Conservation (phyloP, 2,329 filamentous ascomycete genomes). For the Nothopassalora personata region DNA sequence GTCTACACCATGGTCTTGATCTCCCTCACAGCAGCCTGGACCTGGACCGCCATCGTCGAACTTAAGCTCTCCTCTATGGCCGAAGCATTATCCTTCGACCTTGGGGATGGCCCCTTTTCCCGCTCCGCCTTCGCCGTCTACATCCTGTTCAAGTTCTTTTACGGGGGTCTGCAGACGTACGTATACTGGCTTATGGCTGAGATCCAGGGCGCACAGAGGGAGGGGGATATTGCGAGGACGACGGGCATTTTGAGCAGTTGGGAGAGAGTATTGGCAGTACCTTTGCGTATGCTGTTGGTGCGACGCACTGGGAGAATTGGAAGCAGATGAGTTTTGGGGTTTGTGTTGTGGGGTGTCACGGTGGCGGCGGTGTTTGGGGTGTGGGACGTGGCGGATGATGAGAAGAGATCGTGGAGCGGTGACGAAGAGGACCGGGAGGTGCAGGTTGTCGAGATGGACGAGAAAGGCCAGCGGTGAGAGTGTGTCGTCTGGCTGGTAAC, state of each 20-base stretch:
- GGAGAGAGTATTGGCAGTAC: constrained; percentile 33
- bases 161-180: constrained; percentile 23
- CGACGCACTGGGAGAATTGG: constrained; percentile 28
- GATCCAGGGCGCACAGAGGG: constrained; percentile 25
- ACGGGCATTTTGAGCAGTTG: constrained; percentile 32
- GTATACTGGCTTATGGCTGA: constrained; percentile 26
- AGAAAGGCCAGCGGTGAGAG: too few relatives aligned
- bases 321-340: constrained; percentile 32
- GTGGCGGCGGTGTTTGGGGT: constrained; percentile 16
- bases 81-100: constrained; percentile 10
- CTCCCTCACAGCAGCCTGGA: constrained; percentile 14
- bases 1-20: constrained; percentile 12
- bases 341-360: constrained; percentile 28
- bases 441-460: background rate
- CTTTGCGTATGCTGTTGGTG: constrained; percentile 31
- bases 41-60: constrained; percentile 15
- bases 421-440: background rate
- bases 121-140: constrained; percentile 20
- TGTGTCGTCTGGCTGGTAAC: too few relatives aligned
- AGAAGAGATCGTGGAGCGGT: too few relatives aligned
- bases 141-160: constrained; percentile 25
- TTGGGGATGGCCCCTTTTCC: constrained; percentile 14
- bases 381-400: constrained; percentile 9
- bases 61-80: constrained; percentile 2
- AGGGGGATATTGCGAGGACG: constrained; percentile 31